These are phyloP conservation scores for Malbranchea zuffiana DNA, from an alignment of 2,329 filamentous ascomycete species.

Conservation along the genomic window DNA sequence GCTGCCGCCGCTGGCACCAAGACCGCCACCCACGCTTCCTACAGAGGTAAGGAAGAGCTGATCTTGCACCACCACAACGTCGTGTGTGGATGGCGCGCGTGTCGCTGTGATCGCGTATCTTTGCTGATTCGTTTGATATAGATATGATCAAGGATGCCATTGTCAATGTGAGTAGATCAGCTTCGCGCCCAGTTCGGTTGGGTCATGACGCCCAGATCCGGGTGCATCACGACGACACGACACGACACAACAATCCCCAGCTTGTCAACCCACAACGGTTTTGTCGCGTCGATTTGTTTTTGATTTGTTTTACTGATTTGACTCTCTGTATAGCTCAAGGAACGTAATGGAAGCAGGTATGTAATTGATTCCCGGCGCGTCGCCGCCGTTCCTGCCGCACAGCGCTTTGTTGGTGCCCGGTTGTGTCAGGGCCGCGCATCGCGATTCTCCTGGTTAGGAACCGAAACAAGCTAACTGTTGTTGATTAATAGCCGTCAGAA, in stretches of 20 bases:
- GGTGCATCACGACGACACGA: conserved; percentile 2
- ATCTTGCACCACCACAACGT: conserved; percentile 37
- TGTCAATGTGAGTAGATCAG: conserved; percentile 53
- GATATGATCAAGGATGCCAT: conserved; percentile 67
- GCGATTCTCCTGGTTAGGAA: conserved; percentile 4
- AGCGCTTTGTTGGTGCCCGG: no score
- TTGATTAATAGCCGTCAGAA: conserved; percentile 49
- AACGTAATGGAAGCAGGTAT: conserved; percentile 59
- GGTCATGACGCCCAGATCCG: conserved; percentile 2
- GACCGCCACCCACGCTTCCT: conserved; percentile 50
- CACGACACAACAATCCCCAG: conserved; percentile 4
- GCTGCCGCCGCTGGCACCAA: conserved; percentile 35
- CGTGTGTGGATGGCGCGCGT: conserved; percentile 30
- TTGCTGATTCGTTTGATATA: conserved; percentile 44
- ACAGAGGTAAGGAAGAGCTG: conserved; percentile 49
- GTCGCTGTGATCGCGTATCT: conserved; percentile 41
- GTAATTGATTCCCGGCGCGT: conserved; percentile 23
- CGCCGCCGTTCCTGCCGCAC: conserved; percentile 1
- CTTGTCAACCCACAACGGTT: conserved; percentile 14
- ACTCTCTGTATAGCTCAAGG: conserved; percentile 49
- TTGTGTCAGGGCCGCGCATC: conserved; percentile 8
- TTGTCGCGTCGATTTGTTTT: conserved; percentile 20
- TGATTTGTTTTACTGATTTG: conserved; percentile 38
- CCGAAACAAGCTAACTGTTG: conserved; percentile 10
- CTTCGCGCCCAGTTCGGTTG: conserved; percentile 31